phyloP scores from a whole-genome alignment of 2,329 filamentous ascomycete genomes.

The Setomelanomma holmii region DNA sequence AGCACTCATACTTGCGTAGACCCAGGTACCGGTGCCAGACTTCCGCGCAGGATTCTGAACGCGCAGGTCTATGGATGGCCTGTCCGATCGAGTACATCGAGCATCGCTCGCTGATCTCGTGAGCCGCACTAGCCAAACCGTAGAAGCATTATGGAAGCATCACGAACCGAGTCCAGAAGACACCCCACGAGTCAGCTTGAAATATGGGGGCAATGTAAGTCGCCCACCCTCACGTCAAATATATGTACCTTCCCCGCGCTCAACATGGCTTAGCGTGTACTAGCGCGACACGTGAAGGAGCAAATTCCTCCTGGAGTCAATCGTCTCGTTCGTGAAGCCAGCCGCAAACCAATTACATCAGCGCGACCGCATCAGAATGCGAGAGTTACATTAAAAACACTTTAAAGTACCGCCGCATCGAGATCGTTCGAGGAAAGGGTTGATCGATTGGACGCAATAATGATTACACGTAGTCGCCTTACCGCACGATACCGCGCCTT shows the following conservation, averaged over 20 bases:
- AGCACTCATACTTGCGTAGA: too few relatives aligned
- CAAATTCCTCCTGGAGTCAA: neutral
- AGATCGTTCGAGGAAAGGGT: neutral
- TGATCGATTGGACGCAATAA: neutral
- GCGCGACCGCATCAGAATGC: neutral
- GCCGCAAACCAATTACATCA: neutral
- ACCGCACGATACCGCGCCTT: neutral
- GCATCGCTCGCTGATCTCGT: neutral
- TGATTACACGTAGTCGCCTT: neutral
- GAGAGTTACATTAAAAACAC: slow-evolving; percentile 1
- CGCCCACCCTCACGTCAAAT: neutral
- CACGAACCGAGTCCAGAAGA: neutral
- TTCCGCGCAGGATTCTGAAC: too few relatives aligned
- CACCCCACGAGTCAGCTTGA: neutral
- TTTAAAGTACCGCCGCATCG: neutral
- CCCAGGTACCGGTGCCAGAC: too few relatives aligned
- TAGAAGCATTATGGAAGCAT: neutral
- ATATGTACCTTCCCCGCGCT: neutral
- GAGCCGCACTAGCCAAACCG: slow-evolving; percentile 1
- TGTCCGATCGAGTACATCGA: too few relatives aligned
- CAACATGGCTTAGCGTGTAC: neutral
- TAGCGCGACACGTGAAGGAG: neutral
- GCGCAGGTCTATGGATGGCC: too few relatives aligned
- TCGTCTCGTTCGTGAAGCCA: neutral
- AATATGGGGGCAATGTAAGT: neutral